Evolutionary conservation across 164 flowering plant genomes (phyloP).

Genomic region (Annona squamosa): DNA sequence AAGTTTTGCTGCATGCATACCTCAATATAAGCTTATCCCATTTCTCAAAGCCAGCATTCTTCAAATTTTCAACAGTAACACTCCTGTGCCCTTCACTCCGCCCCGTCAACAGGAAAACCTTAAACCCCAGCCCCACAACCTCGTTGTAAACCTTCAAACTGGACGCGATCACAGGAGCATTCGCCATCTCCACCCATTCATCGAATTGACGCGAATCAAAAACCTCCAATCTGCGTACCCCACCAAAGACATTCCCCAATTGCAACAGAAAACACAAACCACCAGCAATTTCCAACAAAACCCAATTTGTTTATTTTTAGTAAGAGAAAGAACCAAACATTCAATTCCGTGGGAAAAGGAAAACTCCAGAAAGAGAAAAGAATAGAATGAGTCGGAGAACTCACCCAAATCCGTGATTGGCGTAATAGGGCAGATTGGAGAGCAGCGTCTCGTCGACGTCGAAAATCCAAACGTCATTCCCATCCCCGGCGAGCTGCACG

Average conservation of each 20-base stretch:
- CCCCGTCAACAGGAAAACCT: slow-evolving; percentile 79
- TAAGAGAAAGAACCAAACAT: neutral
- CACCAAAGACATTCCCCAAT: neutral
- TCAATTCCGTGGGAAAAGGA: neutral
- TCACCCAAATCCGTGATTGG: slow-evolving; percentile 70
- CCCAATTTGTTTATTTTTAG: neutral
- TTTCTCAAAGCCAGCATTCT: slow-evolving; percentile 53
- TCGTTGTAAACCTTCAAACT: slow-evolving; percentile 76
- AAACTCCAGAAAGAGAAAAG: no score
- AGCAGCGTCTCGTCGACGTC: slow-evolving; percentile 88
- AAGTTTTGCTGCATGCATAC: slow-evolving; percentile 27
- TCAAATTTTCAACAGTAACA: slow-evolving; percentile 63
- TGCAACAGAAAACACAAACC: neutral
- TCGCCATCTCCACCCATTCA: slow-evolving; percentile 72
- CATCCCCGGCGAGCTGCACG: slow-evolving; percentile 46
- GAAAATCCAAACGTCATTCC: slow-evolving; percentile 80
- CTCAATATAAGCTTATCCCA: slow-evolving; percentile 91
- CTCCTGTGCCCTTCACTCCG: slow-evolving; percentile 62
- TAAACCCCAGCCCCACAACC: slow-evolving; percentile 54
- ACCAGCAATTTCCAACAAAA: neutral
- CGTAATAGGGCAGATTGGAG: slow-evolving; percentile 82
- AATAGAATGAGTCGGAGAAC: neutral
- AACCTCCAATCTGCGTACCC: slow-evolving; percentile 52
- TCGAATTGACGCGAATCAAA: slow-evolving; percentile 58
- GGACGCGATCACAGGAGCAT: slow-evolving; percentile 57